Percentiles rank a stretch among this genome's conserved stretches.
Conservation (phyloP, 169 alveolate genomes). For the Eimeria maxima region DNA sequence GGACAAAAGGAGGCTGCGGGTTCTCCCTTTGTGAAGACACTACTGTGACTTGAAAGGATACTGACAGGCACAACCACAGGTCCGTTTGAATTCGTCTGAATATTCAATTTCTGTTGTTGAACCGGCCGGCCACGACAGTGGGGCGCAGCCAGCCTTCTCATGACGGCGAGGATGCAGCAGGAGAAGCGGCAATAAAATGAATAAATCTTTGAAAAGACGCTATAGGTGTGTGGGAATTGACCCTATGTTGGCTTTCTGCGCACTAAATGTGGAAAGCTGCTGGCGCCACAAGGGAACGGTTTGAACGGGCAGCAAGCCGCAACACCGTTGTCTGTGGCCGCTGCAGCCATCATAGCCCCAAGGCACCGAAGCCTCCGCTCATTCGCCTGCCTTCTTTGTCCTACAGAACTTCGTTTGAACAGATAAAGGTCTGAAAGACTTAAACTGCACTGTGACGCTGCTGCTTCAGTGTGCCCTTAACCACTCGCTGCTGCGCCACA, state of each 20-base stretch:
- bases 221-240: background rate
- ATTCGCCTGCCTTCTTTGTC: conserved; percentile 65
- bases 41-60: background rate
- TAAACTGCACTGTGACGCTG: background rate
- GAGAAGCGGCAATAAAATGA: background rate
- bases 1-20: background rate
- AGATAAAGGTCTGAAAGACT: conserved; percentile 40
- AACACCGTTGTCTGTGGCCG: conserved; percentile 73
- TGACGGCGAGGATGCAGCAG: background rate
- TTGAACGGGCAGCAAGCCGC: conserved; percentile 48
- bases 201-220: conserved; percentile 44
- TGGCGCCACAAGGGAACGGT: conserved; percentile 23
- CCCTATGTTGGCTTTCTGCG: conserved; percentile 24
- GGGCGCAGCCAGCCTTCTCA: conserved; percentile 58
- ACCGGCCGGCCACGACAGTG: conserved; percentile 46
- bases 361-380: conserved; percentile 52
- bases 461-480: conserved; percentile 65
- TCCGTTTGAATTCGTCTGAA: background rate
- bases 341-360: conserved; percentile 52
- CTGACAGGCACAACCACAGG: background rate
- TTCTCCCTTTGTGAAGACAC: background rate
- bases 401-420: conserved; percentile 34
- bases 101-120: conserved; percentile 15
- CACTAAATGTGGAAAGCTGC: background rate
- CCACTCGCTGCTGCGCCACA: conserved; percentile 52